Base-by-base conservation (phyloP, 371 early-diverging fungal genomes). In the Thermomucor indicae-seudaticae region DNA sequence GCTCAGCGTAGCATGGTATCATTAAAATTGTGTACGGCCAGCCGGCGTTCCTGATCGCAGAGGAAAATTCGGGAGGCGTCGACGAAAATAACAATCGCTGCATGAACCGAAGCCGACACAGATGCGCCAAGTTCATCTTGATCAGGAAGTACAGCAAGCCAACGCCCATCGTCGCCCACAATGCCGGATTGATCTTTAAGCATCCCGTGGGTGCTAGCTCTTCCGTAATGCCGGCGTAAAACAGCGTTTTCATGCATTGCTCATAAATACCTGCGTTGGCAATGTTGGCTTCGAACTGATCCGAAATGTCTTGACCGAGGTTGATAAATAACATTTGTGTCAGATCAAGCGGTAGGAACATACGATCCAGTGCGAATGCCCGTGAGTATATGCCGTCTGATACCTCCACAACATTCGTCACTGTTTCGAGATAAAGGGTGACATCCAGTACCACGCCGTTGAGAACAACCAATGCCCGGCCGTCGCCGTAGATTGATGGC, bases 121-220 rank as follows among this genome's bases (percentile, higher is more conserved):
- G 48, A 30, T 76, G 64, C 4, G 64, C 70, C 11, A 75, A 46
- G 30, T 64, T 70, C 67, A 72, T 70, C 40, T 70, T 76, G 40
- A 70, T 37, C 3, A 76, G 43, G 31, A 70, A 76, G 30, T 67
- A 65, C 0, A 69, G 11, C 0, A 72, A 48, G 1, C 69, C 68
- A 12, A 49, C 53, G 4, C 73, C 73, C 69, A 76, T 65, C 1
- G 69, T 72, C 0, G 73, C 71, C 77, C 77, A 72, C 0, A 76
- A 43, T 6, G 70, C 71, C 24, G 77, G 77, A 34, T 76, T 72
- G 35, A 65, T 59, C 12, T 56, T 60, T 2, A 37, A 41, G 28
- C 73, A 76, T 23, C 60, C 72, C 6, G 47, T 39, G 1, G 60
- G 52, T 6, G 49, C 48, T 14, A 49, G 49, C 2, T 68, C 62